These are phyloP conservation scores for Ceratocystis papillata DNA, from an alignment of 2,329 filamentous ascomycete species.

Conservation along the genomic window DNA sequence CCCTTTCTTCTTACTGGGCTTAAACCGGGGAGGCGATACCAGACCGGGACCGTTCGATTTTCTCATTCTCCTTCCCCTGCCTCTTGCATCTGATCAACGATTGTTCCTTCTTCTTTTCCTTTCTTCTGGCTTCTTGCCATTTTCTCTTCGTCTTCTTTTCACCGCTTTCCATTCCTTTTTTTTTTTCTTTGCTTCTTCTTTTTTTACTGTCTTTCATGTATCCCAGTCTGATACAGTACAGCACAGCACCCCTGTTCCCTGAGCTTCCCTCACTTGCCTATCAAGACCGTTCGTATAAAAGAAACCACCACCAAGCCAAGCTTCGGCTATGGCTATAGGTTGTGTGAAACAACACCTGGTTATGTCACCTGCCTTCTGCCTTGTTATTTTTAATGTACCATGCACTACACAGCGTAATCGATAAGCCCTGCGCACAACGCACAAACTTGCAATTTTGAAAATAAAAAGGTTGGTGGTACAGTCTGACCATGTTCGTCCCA, in stretches of 20 bases:
- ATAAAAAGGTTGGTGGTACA: background rate
- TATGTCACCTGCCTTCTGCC: background rate
- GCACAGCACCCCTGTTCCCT: background rate
- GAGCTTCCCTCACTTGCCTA: background rate
- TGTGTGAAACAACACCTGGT: background rate
- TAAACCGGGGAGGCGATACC: background rate
- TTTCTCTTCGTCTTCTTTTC: background rate
- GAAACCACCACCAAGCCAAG: background rate
- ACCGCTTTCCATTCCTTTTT: background rate
- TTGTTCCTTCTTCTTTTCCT: background rate
- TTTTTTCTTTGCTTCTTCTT: background rate
- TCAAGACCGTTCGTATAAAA: background rate
- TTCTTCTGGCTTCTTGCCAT: background rate
- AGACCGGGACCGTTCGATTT: background rate
- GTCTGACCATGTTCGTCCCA: background rate
- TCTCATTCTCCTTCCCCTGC: background rate
- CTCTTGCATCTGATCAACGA: too few species aligned
- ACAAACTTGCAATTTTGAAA: background rate
- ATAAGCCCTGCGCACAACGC: slow-evolving; percentile 15
- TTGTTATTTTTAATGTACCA: background rate
- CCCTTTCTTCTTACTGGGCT: background rate
- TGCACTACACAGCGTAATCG: background rate
- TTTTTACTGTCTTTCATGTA: background rate
- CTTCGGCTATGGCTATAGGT: background rate
- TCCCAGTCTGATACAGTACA: background rate